phyloP scores from a whole-genome alignment of 2,329 filamentous ascomycete genomes.

The Phaeoacremonium minimum region DNA sequence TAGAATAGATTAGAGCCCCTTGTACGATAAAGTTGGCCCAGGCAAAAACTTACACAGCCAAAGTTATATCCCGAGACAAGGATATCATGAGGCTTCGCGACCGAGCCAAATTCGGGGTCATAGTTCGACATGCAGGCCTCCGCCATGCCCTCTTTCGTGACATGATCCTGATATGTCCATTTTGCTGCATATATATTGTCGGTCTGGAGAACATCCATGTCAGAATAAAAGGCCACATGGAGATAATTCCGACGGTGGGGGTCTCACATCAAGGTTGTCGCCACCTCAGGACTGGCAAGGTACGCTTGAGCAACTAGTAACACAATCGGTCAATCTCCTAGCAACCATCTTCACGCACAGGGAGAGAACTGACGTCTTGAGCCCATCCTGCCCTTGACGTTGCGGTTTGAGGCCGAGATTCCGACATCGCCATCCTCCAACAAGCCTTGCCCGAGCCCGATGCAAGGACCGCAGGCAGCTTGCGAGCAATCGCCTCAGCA shows the following conservation, averaged over 20 bases:
- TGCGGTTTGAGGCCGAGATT: constrained; percentile 78
- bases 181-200: constrained; percentile 87
- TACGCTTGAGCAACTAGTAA: constrained; percentile 78
- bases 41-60: too few species aligned
- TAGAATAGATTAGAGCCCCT: too few species aligned
- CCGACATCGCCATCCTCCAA: constrained; percentile 80
- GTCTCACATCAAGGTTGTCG: too few species aligned
- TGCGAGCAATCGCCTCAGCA: constrained; percentile 66
- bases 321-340: too few species aligned
- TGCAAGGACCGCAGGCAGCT: constrained; percentile 74
- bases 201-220: constrained; percentile 78
- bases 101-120: constrained; percentile 63
- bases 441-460: constrained; percentile 73
- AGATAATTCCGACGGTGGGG: constrained; percentile 27
- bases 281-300: constrained; percentile 82
- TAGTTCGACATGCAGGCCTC: constrained; percentile 94
- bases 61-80: constrained; percentile 91
- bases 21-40: too few species aligned
- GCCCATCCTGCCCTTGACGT: constrained; percentile 90
- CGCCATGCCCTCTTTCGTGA: constrained; percentile 74
- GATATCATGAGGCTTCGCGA: constrained; percentile 69
- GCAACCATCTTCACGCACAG: too few species aligned
- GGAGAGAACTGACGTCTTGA: too few species aligned
- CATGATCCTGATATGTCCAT: constrained; percentile 85
- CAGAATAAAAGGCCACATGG: constrained; percentile 85